Conservation (phyloP, 768 basidiomycete genomes). For the Auriculariales sp. region DNA sequence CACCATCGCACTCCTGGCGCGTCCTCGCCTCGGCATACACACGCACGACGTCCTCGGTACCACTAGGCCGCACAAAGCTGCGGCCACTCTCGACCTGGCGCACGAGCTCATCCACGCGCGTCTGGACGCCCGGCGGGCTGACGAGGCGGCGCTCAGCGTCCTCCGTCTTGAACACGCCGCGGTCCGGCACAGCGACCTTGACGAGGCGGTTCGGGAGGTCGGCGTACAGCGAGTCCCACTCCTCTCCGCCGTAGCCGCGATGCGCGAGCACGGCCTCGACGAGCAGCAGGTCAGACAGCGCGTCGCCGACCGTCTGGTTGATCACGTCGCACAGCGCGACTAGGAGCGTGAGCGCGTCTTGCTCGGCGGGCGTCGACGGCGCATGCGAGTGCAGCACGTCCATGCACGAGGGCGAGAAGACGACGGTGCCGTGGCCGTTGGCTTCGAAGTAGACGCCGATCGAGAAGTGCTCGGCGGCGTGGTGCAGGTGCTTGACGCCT, state of each 20-base stretch:
- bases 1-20: conserved; percentile 70
- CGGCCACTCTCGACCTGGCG: conserved; percentile 70
- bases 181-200: conserved; percentile 77
- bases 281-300: conserved; percentile 87
- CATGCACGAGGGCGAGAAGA: conserved; percentile 73
- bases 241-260: conserved; percentile 63
- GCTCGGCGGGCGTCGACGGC: conserved; percentile 72
- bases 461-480: conserved; percentile 86
- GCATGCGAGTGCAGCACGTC: conserved; percentile 44
- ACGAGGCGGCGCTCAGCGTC: conserved; percentile 87
- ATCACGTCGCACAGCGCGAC: conserved; percentile 69
- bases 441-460: conserved; percentile 99
- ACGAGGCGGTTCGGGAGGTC: conserved; percentile 92
- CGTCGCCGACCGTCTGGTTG: conserved; percentile 98
- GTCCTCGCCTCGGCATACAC: conserved; percentile 88
- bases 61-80: conserved; percentile 90
- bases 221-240: conserved; percentile 88
- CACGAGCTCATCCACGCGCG: conserved; percentile 67
- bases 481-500: conserved; percentile 95
- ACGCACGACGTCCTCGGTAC: conserved; percentile 94
- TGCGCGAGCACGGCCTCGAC: conserved; percentile 88
- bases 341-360: conserved; percentile 64
- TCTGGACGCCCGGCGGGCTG: conserved; percentile 67
- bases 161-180: conserved; percentile 73
- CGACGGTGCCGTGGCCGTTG: conserved; percentile 94